phyloP scores from a whole-genome alignment of 306 rosid species.

The Quercus cerris region DNA sequence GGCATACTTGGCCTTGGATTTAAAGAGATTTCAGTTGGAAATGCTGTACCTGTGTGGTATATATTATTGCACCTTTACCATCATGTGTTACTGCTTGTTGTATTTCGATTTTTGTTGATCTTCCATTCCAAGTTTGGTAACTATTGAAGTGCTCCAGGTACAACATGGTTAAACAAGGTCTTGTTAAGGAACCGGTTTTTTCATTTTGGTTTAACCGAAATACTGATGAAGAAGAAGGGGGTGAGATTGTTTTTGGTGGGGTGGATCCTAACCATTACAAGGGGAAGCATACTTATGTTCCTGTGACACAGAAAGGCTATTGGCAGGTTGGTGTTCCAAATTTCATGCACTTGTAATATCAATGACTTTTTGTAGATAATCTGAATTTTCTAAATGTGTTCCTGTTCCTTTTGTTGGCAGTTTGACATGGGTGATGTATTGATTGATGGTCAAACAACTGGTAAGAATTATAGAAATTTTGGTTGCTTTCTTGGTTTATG shows the following conservation, averaged over 20 bases:
- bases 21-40: conserved; percentile 50
- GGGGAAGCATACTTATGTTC: conserved; percentile 86
- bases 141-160: conserved; percentile 33
- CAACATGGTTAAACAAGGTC: conserved; percentile 55
- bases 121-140: conserved; percentile 4
- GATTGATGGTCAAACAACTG: conserved; percentile 53
- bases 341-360: neutral
- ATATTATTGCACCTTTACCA: neutral
- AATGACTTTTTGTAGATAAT: neutral
- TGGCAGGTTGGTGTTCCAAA: conserved; percentile 69
- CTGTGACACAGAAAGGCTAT: conserved; percentile 71
- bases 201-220: conserved; percentile 60
- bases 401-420: conserved; percentile 35
- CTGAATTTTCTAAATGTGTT: neutral
- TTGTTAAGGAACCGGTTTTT: conserved; percentile 53
- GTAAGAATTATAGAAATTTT: conserved; percentile 22
- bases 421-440: conserved; percentile 72
- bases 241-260: conserved; percentile 62
- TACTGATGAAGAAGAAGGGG: conserved; percentile 51
- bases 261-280: conserved; percentile 54
- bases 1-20: conserved; percentile 58
- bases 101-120: neutral
- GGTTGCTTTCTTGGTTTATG: neutral
- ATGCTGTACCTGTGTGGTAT: conserved; percentile 44
- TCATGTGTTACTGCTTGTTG: neutral